Conservation (phyloP, 768 basidiomycete species). For the Coprinopsis cinerea region DNA sequence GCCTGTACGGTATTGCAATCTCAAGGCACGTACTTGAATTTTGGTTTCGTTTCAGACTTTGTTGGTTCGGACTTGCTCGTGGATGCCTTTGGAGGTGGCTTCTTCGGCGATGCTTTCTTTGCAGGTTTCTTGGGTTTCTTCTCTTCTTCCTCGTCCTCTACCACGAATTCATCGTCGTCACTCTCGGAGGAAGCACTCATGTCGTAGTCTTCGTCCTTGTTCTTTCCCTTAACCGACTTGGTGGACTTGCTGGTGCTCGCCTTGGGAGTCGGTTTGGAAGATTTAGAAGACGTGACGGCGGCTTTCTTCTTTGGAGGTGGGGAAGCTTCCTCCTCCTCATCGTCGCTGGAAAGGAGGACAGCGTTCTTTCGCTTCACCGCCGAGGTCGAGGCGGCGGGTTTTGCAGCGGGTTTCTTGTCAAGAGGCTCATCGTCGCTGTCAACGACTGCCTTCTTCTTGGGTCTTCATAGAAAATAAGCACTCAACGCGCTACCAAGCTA, state of each 20-base stretch:
- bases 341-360: slow-evolving; percentile 31
- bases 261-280: slow-evolving; percentile 17
- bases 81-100: slow-evolving; percentile 14
- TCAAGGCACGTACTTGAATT: slow-evolving; percentile 3
- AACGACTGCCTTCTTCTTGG: slow-evolving; percentile 11
- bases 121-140: slow-evolving; percentile 9
- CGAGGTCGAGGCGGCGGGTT: slow-evolving; percentile 7
- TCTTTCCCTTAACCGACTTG: slow-evolving; percentile 8
- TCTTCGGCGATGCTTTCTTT: slow-evolving; percentile 19
- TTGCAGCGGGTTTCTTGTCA: slow-evolving; percentile 13
- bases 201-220: slow-evolving; percentile 25
- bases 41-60: slow-evolving; percentile 14
- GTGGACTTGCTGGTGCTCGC: slow-evolving; percentile 18
- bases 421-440: slow-evolving; percentile 28
- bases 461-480: slow-evolving; percentile 2
- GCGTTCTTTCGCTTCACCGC: slow-evolving; percentile 10
- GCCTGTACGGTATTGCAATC: not conserved
- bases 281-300: slow-evolving; percentile 20
- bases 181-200: slow-evolving; percentile 14
- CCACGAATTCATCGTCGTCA: slow-evolving; percentile 16
- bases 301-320: slow-evolving; percentile 37
- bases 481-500: not conserved
- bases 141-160: slow-evolving; percentile 8
- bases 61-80: slow-evolving; percentile 12
- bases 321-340: slow-evolving; percentile 28